Base-by-base conservation (phyloP, 2,329 filamentous ascomycete species). In the Talaromyces islandicus region DNA sequence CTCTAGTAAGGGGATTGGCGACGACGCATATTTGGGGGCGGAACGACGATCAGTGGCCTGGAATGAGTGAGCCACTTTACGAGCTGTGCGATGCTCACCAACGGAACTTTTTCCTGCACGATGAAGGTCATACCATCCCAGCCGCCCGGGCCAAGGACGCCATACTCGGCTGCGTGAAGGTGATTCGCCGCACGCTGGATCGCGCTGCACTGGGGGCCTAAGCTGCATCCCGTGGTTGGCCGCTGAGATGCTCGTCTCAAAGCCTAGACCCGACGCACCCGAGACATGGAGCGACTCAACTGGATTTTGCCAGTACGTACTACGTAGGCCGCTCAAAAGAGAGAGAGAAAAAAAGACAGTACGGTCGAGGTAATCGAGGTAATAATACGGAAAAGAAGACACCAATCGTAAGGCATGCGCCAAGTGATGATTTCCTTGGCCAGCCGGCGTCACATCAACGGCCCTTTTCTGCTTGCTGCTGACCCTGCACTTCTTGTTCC, bases 21-120 rank as follows among this genome's bases (percentile, higher is more conserved):
- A 57, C 55, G 14, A 19, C 55, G 29, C 41, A 57, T 57, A 57
- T 57, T 24, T 57, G 55, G 55, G 55, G 55, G 19, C 55, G 55
- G 14, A 57, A 57, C 41, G 55, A 57, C 27, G 19, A 29, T n/a
- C 21, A 14, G 11, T 57, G 55, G 55, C 55, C 55, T 7, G 55
- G 55, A 57, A 57, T 21, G 19, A 57, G 55, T 17, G 55, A 57
- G 38, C 17, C 25, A 24, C 46, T 57, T 19, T 50, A 51, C 27
- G 46, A 25, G 14, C 10, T 57, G 55, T 50, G 38, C n/a, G 55
- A 57, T 32, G 1, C 38, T 19, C 7, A 32, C 7, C 3, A 27
- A 7, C 25, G 55, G 5, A 50, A 19, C 14, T 6, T 21, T 17
- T 57, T 50, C 24, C 12, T 57, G 12, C 55, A 57, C 43, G 55